phyloP scores from a whole-genome alignment of 306 rosid genomes.

The Mimosa pudica region DNA sequence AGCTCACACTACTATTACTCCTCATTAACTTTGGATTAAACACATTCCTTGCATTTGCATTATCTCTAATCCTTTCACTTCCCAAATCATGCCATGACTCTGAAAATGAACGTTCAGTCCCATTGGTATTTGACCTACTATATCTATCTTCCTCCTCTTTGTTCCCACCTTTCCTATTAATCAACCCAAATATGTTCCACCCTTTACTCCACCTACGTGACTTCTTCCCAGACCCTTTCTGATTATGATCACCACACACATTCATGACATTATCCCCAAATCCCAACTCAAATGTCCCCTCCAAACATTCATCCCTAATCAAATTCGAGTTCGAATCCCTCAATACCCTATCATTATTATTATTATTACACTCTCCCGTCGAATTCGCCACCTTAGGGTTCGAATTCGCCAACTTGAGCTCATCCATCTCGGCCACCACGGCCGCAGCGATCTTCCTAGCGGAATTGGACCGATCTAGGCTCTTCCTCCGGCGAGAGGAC shows the following conservation, averaged over 20 bases:
- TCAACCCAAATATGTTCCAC: constrained; percentile 88
- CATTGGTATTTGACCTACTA: constrained; percentile 46
- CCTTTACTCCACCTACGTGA: constrained; percentile 84
- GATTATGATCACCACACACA: constrained; percentile 46
- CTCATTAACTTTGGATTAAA: constrained; percentile 67
- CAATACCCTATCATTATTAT: constrained; percentile 46
- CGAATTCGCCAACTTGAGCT: constrained; percentile 66
- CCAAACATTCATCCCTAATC: constrained; percentile 77
- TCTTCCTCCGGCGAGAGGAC: constrained; percentile 77
- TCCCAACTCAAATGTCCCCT: constrained; percentile 58
- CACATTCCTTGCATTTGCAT: constrained; percentile 35
- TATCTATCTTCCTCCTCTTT: constrained; percentile 77
- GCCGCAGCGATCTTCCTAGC: constrained; percentile 90
- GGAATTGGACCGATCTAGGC: constrained; percentile 91
- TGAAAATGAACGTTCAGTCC: constrained; percentile 74
- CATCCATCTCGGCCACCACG: constrained; percentile 93
- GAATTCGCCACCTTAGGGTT: constrained; percentile 60
- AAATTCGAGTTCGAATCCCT: constrained; percentile 79
- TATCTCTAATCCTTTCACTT: constrained; percentile 65
- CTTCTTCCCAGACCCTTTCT: constrained; percentile 66
- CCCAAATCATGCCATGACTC: constrained; percentile 91
- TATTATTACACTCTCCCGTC: constrained; percentile 39
- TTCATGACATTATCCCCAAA: constrained; percentile 52
- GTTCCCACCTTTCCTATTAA: constrained; percentile 64
- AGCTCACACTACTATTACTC: constrained; percentile 92